phyloP scores from a whole-genome alignment of 176 grass and related monocot species.

The Avena atlantica region DNA sequence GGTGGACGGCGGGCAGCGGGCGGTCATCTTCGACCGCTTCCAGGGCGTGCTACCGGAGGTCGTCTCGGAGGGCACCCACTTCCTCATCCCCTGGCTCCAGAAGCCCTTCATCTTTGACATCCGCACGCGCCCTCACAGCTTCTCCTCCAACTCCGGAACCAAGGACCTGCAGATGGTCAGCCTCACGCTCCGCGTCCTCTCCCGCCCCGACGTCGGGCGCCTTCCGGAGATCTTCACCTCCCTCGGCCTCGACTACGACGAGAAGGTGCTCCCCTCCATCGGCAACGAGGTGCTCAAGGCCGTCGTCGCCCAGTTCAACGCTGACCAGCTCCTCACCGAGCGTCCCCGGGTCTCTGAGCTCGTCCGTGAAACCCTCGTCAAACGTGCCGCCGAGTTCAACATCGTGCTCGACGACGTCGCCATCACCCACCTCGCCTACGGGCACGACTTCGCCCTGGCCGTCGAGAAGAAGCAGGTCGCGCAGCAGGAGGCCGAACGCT shows the following conservation, averaged over 20 bases:
- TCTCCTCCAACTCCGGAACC: slow-evolving; percentile 90
- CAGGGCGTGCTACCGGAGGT: slow-evolving; percentile 69
- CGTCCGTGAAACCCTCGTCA: slow-evolving; percentile 81
- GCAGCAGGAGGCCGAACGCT: slow-evolving; percentile 99
- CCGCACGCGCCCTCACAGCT: slow-evolving; percentile 87
- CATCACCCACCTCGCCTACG: slow-evolving; percentile 95
- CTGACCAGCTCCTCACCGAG: slow-evolving; percentile 95
- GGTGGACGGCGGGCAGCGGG: slow-evolving; percentile 87
- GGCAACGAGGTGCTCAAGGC: slow-evolving; percentile 99
- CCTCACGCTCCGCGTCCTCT: slow-evolving; percentile 87
- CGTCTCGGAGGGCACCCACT: slow-evolving; percentile 82
- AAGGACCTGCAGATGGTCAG: slow-evolving; percentile 99
- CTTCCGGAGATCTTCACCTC: slow-evolving; percentile 97
- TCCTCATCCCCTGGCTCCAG: slow-evolving; percentile 85
- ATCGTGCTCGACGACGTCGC: slow-evolving; percentile 95
- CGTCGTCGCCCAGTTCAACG: slow-evolving; percentile 99
- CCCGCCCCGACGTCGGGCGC: slow-evolving; percentile 64
- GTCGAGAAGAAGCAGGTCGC: slow-evolving; percentile 99
- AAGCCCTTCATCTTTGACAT: slow-evolving; percentile 94
- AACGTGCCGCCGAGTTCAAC: slow-evolving; percentile 82
- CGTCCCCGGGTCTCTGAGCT: slow-evolving; percentile 90
- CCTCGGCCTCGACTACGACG: slow-evolving; percentile 97
- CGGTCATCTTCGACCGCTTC: slow-evolving; percentile 89
- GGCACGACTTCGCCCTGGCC: slow-evolving; percentile 77
- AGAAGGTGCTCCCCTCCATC: slow-evolving; percentile 99